These are phyloP conservation scores for Podila epigama DNA, from an alignment of 192 early-diverging fungal genomes.

Conservation along the genomic window DNA sequence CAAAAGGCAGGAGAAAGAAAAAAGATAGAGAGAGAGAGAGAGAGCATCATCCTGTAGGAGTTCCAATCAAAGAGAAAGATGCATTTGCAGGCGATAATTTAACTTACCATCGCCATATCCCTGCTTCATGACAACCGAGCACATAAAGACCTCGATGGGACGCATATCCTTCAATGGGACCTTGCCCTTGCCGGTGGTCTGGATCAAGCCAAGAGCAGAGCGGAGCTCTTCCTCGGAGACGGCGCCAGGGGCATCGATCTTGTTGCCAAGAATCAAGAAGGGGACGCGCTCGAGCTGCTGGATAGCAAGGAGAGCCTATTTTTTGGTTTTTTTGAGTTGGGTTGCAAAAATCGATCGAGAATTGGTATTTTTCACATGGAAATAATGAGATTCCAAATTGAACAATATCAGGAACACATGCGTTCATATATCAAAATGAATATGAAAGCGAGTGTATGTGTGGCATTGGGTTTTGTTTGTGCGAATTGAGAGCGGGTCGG, in stretches of 20 bases:
- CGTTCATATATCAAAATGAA: too few relatives aligned
- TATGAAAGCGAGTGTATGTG: too few relatives aligned
- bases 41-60: neutral
- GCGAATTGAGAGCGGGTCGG: too few relatives aligned
- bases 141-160: slow-evolving; percentile 99
- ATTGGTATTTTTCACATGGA: slow-evolving; percentile 1
- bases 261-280: slow-evolving; percentile 98
- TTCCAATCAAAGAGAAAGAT: neutral
- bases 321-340: neutral
- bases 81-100: neutral
- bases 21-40: neutral
- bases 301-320: slow-evolving; percentile 61
- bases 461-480: too few relatives aligned
- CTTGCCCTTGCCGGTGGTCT: slow-evolving; percentile 99
- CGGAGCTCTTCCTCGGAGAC: slow-evolving; percentile 94
- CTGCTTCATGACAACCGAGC: slow-evolving; percentile 97
- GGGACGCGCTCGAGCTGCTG: slow-evolving; percentile 81
- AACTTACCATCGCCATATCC: slow-evolving; percentile 95
- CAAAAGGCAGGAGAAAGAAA: too few relatives aligned
- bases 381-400: neutral
- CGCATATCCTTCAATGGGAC: slow-evolving; percentile 91
- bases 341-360: neutral
- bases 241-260: slow-evolving; percentile 95
- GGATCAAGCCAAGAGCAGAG: slow-evolving; percentile 87
- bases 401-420: neutral